Evolutionary conservation across 169 alveolate genomes (phyloP).

Genomic region (Plasmodium relictum): DNA sequence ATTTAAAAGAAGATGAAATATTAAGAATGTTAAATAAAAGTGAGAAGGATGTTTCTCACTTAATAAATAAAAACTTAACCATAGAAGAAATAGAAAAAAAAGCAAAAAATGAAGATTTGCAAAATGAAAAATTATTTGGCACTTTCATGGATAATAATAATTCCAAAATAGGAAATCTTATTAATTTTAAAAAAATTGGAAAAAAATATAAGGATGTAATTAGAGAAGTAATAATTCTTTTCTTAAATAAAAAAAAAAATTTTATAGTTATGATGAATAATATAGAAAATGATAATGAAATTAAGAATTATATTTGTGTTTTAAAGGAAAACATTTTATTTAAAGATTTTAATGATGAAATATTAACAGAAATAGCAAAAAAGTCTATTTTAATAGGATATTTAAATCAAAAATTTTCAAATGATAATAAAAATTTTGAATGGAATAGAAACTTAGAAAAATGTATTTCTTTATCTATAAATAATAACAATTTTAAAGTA

Average conservation of each 20-base stretch:
- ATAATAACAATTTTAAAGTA: slow-evolving; percentile 34
- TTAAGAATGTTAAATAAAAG: slow-evolving; percentile 26
- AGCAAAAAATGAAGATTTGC: slow-evolving; percentile 53
- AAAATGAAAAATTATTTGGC: slow-evolving; percentile 65
- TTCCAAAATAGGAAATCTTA: slow-evolving; percentile 28
- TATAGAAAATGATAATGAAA: slow-evolving; percentile 25
- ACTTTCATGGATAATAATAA: slow-evolving; percentile 39
- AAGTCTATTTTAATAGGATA: slow-evolving; percentile 59
- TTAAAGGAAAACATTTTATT: slow-evolving; percentile 29
- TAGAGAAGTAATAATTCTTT: slow-evolving; percentile 32
- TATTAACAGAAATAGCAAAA: slow-evolving; percentile 34
- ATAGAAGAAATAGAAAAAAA: slow-evolving; percentile 57
- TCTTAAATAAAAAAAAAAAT: slow-evolving; percentile 28
- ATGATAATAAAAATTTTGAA: slow-evolving; percentile 52
- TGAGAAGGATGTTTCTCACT: slow-evolving; percentile 58
- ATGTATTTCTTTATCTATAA: slow-evolving; percentile 12
- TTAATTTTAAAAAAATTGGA: slow-evolving; percentile 70
- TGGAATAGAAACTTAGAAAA: slow-evolving; percentile 48
- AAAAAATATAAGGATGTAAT: slow-evolving; percentile 71
- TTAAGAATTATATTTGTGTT: not conserved
- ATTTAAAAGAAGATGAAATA: slow-evolving; percentile 59
- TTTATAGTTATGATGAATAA: slow-evolving; percentile 35
- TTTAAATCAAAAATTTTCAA: slow-evolving; percentile 58
- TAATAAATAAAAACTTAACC: slow-evolving; percentile 61
- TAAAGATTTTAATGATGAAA: slow-evolving; percentile 36